phyloP scores from a whole-genome alignment of 306 rosid species.

The Alnus rubra region DNA sequence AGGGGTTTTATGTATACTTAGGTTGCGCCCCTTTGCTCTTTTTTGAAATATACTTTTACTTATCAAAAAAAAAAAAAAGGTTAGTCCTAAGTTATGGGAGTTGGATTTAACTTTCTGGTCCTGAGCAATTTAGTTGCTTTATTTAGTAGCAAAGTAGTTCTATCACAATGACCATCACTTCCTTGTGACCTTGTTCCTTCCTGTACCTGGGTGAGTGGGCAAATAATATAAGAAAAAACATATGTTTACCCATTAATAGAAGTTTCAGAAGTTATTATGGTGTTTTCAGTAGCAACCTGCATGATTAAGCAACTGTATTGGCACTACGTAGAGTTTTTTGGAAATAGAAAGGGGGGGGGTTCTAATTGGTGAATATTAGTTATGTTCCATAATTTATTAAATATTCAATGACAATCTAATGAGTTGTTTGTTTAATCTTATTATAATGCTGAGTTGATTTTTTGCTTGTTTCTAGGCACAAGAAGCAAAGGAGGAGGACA shows the following conservation, averaged over 20 bases:
- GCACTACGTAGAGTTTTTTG: background rate
- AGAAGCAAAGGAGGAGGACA: constrained; percentile 90
- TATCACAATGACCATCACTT: background rate
- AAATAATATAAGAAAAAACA: no score
- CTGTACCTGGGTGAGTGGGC: background rate
- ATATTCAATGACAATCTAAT: background rate
- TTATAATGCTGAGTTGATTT: background rate
- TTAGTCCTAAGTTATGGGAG: background rate
- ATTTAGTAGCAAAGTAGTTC: background rate
- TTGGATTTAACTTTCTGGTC: background rate
- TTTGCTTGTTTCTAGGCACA: constrained; percentile 52
- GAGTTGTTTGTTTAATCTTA: background rate
- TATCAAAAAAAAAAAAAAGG: no score
- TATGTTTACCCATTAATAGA: no score
- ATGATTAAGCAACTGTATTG: background rate
- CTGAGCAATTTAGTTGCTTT: background rate
- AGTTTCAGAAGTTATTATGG: background rate
- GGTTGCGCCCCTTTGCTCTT: no score
- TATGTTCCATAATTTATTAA: background rate
- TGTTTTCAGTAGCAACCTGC: background rate
- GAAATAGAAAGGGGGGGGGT: no score
- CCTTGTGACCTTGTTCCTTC: no score
- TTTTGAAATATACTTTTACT: no score
- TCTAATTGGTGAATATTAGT: background rate
- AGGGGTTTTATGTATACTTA: no score